phyloP scores from a whole-genome alignment of 1,284 basidiomycete species.

The Ustilago curta region DNA sequence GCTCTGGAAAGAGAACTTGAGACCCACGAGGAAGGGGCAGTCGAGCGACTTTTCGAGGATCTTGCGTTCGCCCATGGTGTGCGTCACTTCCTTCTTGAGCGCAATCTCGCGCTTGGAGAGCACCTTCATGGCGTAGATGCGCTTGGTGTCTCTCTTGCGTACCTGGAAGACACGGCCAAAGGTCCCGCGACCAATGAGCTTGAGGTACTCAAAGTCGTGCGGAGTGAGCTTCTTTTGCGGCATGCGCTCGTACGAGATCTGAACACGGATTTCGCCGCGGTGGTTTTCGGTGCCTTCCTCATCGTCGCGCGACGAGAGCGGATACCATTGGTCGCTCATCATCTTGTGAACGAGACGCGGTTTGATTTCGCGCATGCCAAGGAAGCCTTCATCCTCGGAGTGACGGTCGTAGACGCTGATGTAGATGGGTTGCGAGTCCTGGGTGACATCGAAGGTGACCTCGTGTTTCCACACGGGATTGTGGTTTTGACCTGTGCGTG shows the following conservation, averaged over 20 bases:
- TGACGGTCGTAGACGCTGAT: constrained; percentile 94
- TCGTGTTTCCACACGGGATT: constrained; percentile 99
- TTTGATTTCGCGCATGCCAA: constrained; percentile 91
- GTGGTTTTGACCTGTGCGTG: constrained; percentile 72
- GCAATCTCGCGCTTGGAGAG: constrained; percentile 98
- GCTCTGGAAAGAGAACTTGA: constrained; percentile 99
- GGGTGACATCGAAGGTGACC: constrained; percentile 91
- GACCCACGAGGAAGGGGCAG: constrained; percentile 95
- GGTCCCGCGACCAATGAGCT: constrained; percentile 96
- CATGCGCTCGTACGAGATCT: constrained; percentile 84
- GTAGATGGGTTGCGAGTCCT: constrained; percentile 83
- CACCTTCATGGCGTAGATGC: constrained; percentile 99
- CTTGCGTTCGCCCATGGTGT: constrained; percentile 99
- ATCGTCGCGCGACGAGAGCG: constrained; percentile 73
- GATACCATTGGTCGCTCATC: constrained; percentile 97
- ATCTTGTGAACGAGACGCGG: constrained; percentile 89
- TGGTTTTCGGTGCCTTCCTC: constrained; percentile 41
- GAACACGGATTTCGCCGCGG: constrained; percentile 88
- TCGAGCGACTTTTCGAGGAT: constrained; percentile 94
- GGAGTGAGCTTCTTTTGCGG: constrained; percentile 67
- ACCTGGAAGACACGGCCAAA: constrained; percentile 99
- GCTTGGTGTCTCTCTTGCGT: constrained; percentile 94
- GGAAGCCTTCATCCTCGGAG: constrained; percentile 84
- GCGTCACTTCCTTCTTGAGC: constrained; percentile 98
- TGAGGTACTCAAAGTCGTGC: constrained; percentile 95